phyloP scores from a whole-genome alignment of 176 grass and related monocot genomes.

The Paspalum vaginatum region DNA sequence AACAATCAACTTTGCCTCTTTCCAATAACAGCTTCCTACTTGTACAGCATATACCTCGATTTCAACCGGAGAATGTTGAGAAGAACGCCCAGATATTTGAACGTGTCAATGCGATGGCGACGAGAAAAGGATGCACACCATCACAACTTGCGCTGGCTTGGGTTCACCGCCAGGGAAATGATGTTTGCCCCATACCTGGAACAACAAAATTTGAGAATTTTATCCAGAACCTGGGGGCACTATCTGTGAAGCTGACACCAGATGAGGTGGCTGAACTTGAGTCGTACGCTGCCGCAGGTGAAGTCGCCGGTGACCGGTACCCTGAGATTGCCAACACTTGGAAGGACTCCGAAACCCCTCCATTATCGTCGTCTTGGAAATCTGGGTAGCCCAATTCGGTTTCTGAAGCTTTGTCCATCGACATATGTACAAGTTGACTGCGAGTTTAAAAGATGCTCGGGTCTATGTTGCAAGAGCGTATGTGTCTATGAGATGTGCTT shows the following conservation, averaged over 20 bases:
- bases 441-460: too few relatives aligned
- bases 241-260: conserved; percentile 44
- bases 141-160: conserved; percentile 66
- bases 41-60: conserved; percentile 38
- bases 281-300: conserved; percentile 14
- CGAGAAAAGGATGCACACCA: conserved; percentile 56
- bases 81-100: conserved; percentile 49
- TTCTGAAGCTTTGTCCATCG: too few relatives aligned
- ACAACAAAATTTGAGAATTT: conserved; percentile 63
- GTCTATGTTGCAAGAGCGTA: too few relatives aligned
- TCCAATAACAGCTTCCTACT: background rate
- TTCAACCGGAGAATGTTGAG: conserved; percentile 43
- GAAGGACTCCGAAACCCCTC: conserved; percentile 52
- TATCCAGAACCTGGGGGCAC: conserved; percentile 40
- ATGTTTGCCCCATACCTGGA: conserved; percentile 56
- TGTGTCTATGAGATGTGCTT: too few relatives aligned
- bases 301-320: conserved; percentile 34
- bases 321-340: background rate
- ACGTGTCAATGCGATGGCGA: conserved; percentile 30
- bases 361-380: conserved; percentile 48
- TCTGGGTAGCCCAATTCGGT: background rate
- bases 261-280: conserved; percentile 53
- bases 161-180: conserved; percentile 58
- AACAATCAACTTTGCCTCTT: background rate
- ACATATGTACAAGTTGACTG: too few relatives aligned